Conservation (phyloP, 2,329 filamentous ascomycete genomes). For the Helminthosporium solani region DNA sequence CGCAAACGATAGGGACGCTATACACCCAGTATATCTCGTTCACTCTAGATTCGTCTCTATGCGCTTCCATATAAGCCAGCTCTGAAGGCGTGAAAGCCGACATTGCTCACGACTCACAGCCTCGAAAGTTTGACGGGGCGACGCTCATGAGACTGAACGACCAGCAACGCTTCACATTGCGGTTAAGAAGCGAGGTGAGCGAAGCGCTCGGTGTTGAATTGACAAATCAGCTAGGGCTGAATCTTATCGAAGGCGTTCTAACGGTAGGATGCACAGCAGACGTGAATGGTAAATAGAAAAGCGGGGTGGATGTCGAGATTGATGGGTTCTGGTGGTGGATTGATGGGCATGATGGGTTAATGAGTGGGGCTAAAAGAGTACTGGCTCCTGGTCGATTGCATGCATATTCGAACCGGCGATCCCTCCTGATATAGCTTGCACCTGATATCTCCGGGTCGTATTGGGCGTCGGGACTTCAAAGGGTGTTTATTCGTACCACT, state of each 20-base stretch:
- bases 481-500: slow-evolving; percentile 1
- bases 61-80: slow-evolving; percentile 30
- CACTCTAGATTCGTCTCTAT: slow-evolving; percentile 30
- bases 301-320: background rate
- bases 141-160: slow-evolving; percentile 12
- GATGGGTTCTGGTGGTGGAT: background rate
- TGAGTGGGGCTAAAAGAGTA: background rate
- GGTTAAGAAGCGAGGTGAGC: slow-evolving; percentile 3
- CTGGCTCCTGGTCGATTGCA: background rate
- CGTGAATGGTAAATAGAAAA: background rate
- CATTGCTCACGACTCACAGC: slow-evolving; percentile 13
- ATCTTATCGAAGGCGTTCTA: background rate
- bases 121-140: slow-evolving; percentile 5
- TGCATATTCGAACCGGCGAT: slow-evolving; percentile 2
- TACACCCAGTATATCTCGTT: slow-evolving; percentile 35
- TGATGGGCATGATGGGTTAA: background rate
- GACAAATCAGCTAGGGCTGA: background rate
- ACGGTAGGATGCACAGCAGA: background rate
- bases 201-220: background rate
- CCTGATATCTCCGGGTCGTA: background rate
- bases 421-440: slow-evolving; percentile 2
- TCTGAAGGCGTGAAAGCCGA: slow-evolving; percentile 32
- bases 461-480: background rate
- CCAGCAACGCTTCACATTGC: slow-evolving; percentile 17
- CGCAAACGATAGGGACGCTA: slow-evolving; percentile 31